Base-by-base conservation (phyloP, 2,329 filamentous ascomycete genomes). In the Aspergillus fructus region DNA sequence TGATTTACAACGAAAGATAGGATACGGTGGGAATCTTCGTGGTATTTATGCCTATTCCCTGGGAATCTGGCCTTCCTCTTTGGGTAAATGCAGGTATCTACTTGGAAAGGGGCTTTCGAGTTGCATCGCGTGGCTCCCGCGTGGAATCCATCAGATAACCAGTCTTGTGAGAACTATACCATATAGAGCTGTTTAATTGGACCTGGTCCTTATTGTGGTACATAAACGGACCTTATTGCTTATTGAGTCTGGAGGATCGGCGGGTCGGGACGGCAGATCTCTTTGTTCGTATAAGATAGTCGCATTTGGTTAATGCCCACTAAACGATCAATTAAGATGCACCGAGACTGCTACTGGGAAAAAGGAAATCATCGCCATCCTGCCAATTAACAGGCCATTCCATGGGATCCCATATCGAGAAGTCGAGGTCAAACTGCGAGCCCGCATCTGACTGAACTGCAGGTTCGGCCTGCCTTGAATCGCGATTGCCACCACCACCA, bases 311-410 rank as follows among this genome's bases (percentile, higher is more conserved):
- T 5, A 37, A 37, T 37, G 15, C 5, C 3, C 5, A 37, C 2
- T 13, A 37, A n/a, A 37, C 13, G 3, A 37, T 37, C 3, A 37
- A 37, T 37, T 13, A 37, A 0, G 34, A 37, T 37, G 12, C 34
- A n/a, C 34, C 34, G 6, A 37, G 7, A 6, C 15, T 37, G 34
- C 34, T 33, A 17, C 47, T 37, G 7, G n/a, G 47, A 49, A 49
- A 37, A 13, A 49, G 2, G 7, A 49, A 11, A 12, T 23, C 47
- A 49, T 49, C 33, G 8, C 24, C 23, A 37, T 49, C 30, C 27
- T 39, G 47, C 47, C 47, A 49, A 49, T 49, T 37, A n/a, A 49
- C n/a, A 24, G 15, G 27, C 47, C 47, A 49, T 37, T 34, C 47
- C 47, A 37, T 49, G 1, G 47, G 47, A 49, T 49, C 47, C 47